Conservation (phyloP, 441 rosid species). For the Mallotus repandus region DNA sequence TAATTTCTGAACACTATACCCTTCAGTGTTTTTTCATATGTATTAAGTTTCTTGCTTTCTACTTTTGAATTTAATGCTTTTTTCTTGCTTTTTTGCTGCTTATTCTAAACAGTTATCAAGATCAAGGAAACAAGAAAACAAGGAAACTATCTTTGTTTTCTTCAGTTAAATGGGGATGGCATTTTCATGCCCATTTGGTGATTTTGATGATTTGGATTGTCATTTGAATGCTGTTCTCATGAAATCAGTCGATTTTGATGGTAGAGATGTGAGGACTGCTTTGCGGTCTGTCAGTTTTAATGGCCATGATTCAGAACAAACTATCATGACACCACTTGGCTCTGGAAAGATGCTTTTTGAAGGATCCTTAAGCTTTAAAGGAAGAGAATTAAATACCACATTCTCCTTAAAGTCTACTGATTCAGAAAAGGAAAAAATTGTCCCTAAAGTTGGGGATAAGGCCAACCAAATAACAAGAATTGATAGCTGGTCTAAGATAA, state of each 20-base stretch:
- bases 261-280: constrained; percentile 32
- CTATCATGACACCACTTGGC: constrained; percentile 44
- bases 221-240: too few species aligned
- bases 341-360: constrained; percentile 54
- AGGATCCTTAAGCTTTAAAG: constrained; percentile 57
- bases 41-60: not conserved
- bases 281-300: constrained; percentile 51
- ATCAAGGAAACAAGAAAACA: too few species aligned
- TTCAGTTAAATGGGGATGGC: too few species aligned
- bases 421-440: constrained; percentile 27
- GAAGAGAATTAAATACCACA: constrained; percentile 46
- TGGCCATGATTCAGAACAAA: constrained; percentile 35
- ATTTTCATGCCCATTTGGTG: too few species aligned
- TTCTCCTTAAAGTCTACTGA: constrained; percentile 42
- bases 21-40: not conserved
- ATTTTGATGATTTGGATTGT: too few species aligned
- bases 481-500: constrained; percentile 24
- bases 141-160: too few species aligned
- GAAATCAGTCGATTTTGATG: constrained; percentile 43
- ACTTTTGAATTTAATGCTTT: too few species aligned
- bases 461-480: constrained; percentile 16
- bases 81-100: too few species aligned
- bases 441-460: constrained; percentile 24
- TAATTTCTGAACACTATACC: too few species aligned
- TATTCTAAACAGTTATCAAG: too few species aligned